Base-by-base conservation (phyloP, 768 basidiomycete genomes). In the Tylopilus subfusipes region DNA sequence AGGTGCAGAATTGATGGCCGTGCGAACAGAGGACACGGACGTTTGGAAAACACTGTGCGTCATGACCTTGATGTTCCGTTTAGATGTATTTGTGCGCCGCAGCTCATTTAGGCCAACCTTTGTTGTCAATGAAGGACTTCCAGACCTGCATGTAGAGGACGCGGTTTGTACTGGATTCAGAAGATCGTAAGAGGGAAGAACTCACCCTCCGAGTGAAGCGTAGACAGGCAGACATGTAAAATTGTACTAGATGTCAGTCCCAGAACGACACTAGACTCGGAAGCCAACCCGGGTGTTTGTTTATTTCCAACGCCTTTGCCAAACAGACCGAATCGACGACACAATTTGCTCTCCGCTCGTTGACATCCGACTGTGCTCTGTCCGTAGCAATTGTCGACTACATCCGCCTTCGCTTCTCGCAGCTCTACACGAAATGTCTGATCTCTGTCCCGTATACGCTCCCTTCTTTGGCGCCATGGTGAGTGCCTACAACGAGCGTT, bases 391-490 rank as follows among this genome's bases (percentile, higher is more conserved):
- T 55, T 51, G 48, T 57, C 24, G 47, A 43, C 42, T 4, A 47
- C 16, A 22, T 29, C 25, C 21, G 13, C 29, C 34, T 38, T 38
- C 38, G 4, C 10, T 10, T 38, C 42, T 19, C 30, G 30, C 54
- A 55, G 10, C 29, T 27, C 43, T 36, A 56, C 51, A 44, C 44
- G 53, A 51, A 55, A 87, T 87, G 84, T 83, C 88, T 68, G 90
- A 93, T 65, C 77, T 88, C 58, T 93, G 90, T 73, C 90, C 90
- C 19, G 93, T 96, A 50, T 98, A 98, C 75, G 90, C 96, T 53
- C 96, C 96, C 62, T 98, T 98, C 80, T 99, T 99, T 66, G 93
- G 93, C 65, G 92, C 90, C 54, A 93, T 97, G 91, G 93, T 91
- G 61, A 69, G 88, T 73, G 13, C 19, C 5, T 11, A 10, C 4